Evolutionary conservation across 192 early-diverging fungal species (phyloP), one percentile per base, ranked within the genome.

Genomic region (Backusella westeae): DNA sequence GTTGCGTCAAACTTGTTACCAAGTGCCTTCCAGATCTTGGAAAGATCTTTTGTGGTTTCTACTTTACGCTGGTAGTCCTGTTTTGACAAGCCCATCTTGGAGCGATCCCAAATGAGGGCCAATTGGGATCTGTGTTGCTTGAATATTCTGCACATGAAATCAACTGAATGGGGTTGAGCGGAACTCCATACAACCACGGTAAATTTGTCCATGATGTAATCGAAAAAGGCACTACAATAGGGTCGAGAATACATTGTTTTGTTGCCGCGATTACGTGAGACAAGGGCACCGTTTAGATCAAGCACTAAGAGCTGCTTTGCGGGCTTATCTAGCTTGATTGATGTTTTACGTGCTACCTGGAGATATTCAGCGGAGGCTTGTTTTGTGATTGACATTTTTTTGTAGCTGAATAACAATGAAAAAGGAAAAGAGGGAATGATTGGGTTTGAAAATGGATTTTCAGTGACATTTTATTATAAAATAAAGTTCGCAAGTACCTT

Each of bases 161-260:
- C 19, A 1, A 94, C 89, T 46, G 84, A 93, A 0, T 38, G 26
- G 1, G 82, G 82, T 21, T 87, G 84, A 0, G 93, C 91, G 7
- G 91, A 91, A 68, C 90, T 91, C 93, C 93, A 94, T 6, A 94
- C 78, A 89, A 93, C 90, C 21, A 94, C 92, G 3, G 82, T 79
- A 85, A 88, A 94, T 71, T 87, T 75, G 2, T 67, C 17, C 46
- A 90, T 82, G 0, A 89, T 72, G 78, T 89, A 93, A 9, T 78
- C 34, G 36, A 93, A 74, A 73, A 94, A 93, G 4, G 81, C 65
- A 0, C 46, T 23, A 17, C 90, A 75, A 71, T 84, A 72, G 0
- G 93, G 93, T 4, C 93, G 86, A 1, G 76, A 49, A 26, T 69
- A 67, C 44, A 85, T 78, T 0, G 66, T 59, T 19, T 38, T 76